phyloP scores from a whole-genome alignment of 441 rosid genomes.

The Populus hybrid region DNA sequence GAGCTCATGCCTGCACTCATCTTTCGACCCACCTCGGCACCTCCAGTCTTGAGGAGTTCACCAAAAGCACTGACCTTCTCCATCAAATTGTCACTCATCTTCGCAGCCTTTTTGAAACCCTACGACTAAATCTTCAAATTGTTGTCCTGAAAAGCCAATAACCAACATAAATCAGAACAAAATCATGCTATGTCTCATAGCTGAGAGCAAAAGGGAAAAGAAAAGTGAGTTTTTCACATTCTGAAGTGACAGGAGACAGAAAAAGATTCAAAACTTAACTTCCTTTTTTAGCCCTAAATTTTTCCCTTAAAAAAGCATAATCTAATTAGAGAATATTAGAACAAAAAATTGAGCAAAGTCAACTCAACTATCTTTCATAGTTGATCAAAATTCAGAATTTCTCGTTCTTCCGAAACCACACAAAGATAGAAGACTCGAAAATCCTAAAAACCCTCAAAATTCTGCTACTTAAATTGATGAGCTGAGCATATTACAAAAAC shows the following conservation, averaged over 20 bases:
- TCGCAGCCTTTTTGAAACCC: constrained; percentile 26
- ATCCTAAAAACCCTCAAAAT: not conserved
- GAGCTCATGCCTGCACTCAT: no score
- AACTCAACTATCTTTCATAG: not conserved
- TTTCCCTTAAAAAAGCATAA: not conserved
- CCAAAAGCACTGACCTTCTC: no score
- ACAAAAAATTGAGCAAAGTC: not conserved
- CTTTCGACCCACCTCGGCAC: no score
- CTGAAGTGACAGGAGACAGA: not conserved
- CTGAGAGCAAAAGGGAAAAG: not conserved
- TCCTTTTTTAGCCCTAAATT: not conserved
- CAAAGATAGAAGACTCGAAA: not conserved
- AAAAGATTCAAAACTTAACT: not conserved
- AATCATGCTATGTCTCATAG: not conserved
- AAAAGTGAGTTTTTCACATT: not conserved
- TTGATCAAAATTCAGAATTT: no score
- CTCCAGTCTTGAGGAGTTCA: no score
- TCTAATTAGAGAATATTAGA: not conserved
- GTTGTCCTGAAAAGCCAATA: constrained; percentile 9
- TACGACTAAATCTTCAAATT: constrained; percentile 1
- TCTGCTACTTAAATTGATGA: not conserved
- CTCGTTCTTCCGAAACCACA: not conserved
- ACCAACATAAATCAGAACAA: constrained; percentile 1
- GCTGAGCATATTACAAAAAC: not conserved
- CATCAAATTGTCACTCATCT: no score